Evolutionary conservation across 129 eudicot species (phyloP).

Genomic region (Kitagawia praeruptora): DNA sequence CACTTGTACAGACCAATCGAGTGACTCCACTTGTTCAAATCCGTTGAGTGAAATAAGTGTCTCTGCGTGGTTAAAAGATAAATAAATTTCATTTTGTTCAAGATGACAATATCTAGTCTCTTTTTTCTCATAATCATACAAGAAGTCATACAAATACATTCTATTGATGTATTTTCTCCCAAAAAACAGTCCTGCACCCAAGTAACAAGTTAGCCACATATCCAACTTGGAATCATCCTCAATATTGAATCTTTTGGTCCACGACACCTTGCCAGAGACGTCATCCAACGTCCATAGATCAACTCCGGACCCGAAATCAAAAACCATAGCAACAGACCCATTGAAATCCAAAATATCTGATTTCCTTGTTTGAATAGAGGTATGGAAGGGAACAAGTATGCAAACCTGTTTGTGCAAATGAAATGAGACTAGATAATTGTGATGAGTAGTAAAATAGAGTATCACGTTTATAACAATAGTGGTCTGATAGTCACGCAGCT

Average conservation of each 20-base stretch:
- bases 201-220: no score
- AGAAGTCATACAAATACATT: no score
- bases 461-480: background rate
- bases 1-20: no score
- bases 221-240: background rate
- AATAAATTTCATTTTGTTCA: background rate
- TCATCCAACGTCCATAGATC: background rate
- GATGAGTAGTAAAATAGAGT: no score
- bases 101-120: background rate
- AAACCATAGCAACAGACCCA: background rate
- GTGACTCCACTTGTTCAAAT: no score
- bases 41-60: no score
- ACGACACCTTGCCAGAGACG: background rate
- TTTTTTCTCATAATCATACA: background rate
- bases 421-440: background rate
- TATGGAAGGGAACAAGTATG: background rate
- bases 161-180: background rate
- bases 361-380: background rate
- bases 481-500: background rate
- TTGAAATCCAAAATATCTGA: background rate
- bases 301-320: background rate
- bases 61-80: background rate
- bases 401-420: background rate
- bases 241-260: background rate
- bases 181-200: background rate